Evolutionary conservation across 345 rosid species (phyloP).

Genomic region (Linum lewisii): DNA sequence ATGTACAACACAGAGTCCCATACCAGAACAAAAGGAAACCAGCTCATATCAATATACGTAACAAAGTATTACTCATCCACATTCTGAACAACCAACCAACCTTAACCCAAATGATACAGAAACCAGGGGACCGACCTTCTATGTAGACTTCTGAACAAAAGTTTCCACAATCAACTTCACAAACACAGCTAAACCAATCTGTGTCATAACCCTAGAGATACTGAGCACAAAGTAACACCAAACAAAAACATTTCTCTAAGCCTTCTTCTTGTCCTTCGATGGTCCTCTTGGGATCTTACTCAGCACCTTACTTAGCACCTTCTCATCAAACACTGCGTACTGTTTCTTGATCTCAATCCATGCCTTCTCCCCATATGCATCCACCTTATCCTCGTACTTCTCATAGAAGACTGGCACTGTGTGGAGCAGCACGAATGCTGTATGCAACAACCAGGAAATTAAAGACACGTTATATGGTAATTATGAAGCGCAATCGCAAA

Average conservation of each 20-base stretch:
- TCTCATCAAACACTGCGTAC: conserved; percentile 58
- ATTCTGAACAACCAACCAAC: neutral
- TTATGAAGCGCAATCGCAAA: neutral
- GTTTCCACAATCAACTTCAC: conserved; percentile 10
- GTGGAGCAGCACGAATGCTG: conserved; percentile 70
- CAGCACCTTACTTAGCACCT: conserved; percentile 75
- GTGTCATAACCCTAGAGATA: conserved; percentile 10
- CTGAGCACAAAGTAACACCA: conserved; percentile 1
- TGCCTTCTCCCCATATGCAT: conserved; percentile 68
- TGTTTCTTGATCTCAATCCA: conserved; percentile 64
- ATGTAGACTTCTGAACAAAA: neutral
- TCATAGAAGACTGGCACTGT: conserved; percentile 80
- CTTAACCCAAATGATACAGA: neutral
- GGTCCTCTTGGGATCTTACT: conserved; percentile 84
- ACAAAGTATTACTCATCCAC: no score
- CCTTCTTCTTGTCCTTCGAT: conserved; percentile 59
- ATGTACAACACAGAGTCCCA: no score
- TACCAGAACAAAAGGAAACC: no score
- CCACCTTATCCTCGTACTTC: conserved; percentile 77
- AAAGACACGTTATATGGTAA: neutral
- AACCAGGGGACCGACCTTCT: neutral
- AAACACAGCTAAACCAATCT: conserved; percentile 19
- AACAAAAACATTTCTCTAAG: conserved; percentile 22
- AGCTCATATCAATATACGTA: no score
- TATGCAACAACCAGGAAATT: conserved; percentile 7